Percentiles rank a stretch among this genome's conserved stretches.
phyloP scores from a whole-genome alignment of 176 grass and related monocot species.

The Calamus simplicifolius region DNA sequence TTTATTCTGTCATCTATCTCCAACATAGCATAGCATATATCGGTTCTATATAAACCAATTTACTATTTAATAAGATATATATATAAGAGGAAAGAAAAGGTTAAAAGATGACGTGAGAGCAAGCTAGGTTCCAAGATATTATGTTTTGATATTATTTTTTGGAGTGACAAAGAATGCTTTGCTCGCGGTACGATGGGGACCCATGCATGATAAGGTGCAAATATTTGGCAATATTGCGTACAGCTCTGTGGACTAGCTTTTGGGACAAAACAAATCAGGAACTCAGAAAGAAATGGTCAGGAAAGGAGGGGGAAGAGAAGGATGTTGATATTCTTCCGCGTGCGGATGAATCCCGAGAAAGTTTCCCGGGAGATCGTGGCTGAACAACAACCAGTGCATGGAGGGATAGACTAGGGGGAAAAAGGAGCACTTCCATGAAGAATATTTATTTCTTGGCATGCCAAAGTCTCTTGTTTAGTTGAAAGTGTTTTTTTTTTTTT shows the following conservation, averaged over 20 bases:
- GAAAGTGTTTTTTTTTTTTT: no score
- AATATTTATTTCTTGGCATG: no score
- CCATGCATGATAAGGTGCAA: conserved; percentile 22
- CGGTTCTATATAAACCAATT: no score
- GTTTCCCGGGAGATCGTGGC: conserved; percentile 9
- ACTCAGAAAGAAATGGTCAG: conserved; percentile 19
- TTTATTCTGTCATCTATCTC: conserved; percentile 81
- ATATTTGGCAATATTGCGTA: no score
- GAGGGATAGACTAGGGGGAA: conserved; percentile 10
- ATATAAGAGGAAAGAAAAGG: conserved; percentile 37
- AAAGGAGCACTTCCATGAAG: background rate
- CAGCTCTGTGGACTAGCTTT: conserved; percentile 46
- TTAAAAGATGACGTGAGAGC: conserved; percentile 33
- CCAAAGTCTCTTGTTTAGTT: conserved; percentile 3
- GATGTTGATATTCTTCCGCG: conserved; percentile 5
- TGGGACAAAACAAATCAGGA: conserved; percentile 27
- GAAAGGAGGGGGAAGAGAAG: conserved; percentile 29
- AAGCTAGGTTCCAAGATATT: conserved; percentile 59
- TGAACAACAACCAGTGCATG: conserved; percentile 19
- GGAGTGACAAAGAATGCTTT: conserved; percentile 76
- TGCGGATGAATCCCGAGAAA: conserved; percentile 42
- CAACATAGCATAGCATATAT: no score
- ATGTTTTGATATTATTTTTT: conserved; percentile 41
- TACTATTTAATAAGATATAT: conserved; percentile 42
- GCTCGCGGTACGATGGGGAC: conserved; percentile 49